A percentile compares a stretch with the other conserved stretches of the same genome.
Evolutionary conservation across 306 rosid species (phyloP).

Genomic region (Neltuma alba): DNA sequence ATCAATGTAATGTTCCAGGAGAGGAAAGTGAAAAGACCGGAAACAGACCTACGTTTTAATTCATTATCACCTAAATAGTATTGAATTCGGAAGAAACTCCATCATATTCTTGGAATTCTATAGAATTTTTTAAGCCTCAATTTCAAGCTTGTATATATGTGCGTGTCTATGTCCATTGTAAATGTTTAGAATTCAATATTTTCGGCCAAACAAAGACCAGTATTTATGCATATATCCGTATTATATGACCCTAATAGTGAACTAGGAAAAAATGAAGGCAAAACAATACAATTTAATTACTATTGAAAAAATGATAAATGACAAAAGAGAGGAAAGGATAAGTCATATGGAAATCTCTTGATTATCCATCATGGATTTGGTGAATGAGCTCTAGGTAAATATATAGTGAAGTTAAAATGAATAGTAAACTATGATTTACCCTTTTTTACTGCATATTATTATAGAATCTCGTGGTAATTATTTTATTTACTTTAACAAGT

Average conservation of each 20-base stretch:
- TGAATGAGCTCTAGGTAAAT: neutral
- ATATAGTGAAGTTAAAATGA: neutral
- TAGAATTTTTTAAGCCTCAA: neutral
- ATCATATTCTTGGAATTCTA: constrained; percentile 19
- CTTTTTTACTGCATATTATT: neutral
- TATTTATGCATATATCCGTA: neutral
- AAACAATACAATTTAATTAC: neutral
- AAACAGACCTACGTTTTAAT: neutral
- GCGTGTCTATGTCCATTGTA: neutral
- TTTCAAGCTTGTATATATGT: neutral
- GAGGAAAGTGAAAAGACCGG: neutral
- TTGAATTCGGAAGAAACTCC: neutral
- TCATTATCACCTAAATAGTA: neutral
- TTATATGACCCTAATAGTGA: constrained; percentile 15
- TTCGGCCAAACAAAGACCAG: constrained; percentile 29
- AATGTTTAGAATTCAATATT: constrained; percentile 37
- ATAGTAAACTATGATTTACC: neutral
- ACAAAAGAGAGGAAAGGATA: neutral
- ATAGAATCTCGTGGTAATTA: neutral
- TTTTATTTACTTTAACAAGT: neutral
- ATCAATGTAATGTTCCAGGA: neutral
- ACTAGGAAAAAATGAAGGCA: neutral
- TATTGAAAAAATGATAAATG: neutral
- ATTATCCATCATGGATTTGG: neutral
- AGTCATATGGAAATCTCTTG: neutral